Conservation (phyloP, 768 basidiomycete species). For the Phylloporus scabripes region DNA sequence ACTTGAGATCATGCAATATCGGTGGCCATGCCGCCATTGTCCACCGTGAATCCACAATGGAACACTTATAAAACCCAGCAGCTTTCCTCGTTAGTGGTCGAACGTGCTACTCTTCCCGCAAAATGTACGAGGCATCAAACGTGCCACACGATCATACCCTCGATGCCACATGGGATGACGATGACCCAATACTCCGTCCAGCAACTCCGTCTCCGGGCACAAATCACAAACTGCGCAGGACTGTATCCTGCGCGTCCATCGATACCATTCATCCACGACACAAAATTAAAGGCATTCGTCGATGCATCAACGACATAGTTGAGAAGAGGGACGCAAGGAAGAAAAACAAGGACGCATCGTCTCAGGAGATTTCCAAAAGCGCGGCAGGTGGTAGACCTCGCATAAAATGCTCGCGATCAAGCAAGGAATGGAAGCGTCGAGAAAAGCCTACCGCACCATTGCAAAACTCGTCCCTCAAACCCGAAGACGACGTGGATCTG, state of each 20-base stretch:
- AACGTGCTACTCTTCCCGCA: background rate
- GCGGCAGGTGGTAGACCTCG: background rate
- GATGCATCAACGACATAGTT: constrained; percentile 10
- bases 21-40: background rate
- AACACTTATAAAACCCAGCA: no score
- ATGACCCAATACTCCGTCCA: background rate
- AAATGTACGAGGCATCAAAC: constrained; percentile 1
- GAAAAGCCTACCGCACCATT: constrained; percentile 1
- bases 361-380: background rate
- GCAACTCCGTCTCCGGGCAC: background rate
- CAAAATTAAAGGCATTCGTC: constrained; percentile 8
- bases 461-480: background rate
- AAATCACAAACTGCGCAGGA: constrained; percentile 1
- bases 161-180: background rate
- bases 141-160: no score
- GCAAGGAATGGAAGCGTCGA: background rate
- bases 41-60: background rate
- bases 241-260: constrained; percentile 15
- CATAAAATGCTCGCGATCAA: background rate
- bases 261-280: constrained; percentile 1
- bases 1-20: background rate
- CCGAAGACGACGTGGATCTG: background rate
- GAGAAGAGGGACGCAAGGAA: background rate
- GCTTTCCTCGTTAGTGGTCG: background rate
- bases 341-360: background rate